Evolutionary conservation across 805 yeast species (phyloP), one percentile per base, ranked within the genome.

Genomic region (Wickerhamomyces kurtzmanii): DNA sequence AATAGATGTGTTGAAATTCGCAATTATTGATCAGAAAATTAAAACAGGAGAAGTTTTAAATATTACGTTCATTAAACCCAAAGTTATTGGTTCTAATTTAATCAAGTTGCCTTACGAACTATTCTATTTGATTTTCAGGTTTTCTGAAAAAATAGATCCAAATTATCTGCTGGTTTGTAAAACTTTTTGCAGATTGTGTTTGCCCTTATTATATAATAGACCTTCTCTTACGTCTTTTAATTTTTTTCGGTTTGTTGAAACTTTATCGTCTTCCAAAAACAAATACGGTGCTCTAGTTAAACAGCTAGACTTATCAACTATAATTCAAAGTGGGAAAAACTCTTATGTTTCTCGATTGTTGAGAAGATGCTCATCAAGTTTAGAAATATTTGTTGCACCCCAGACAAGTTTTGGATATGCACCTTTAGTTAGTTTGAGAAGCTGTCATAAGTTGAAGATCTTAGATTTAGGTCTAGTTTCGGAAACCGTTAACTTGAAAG

Each of bases 341-440:
- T 89, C 96, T 5, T 80, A 65, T 50, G 85, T 89, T 9, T 84
- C 96, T 0, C 78, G 82, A 38, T 49, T 91, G 6, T 57, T 91
- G 31, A 71, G 94, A 43, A 64, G 95, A 22, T 82, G 95, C 30
- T 69, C 86, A 7, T 50, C 64, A 12, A 67, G 63, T 21, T 57
- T 91, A 27, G 69, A 74, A 37, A 58, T 64, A 8, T 86, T 91
- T 42, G 68, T 81, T 6, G 96, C 97, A 0, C 95, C 97, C 4
- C 97, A 89, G 48, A 78, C 96, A 18, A 80, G 93, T 56, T 89
- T 91, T 59, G 98, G 98, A 0, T 68, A 75, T 27, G 81, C 94
- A 2, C 96, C 97, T 2, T 56, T 89, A 39, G 68, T 84, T n/a
- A 75, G 93, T 28, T 60, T 91, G 24, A 68, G 82, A 32, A 61